A percentile compares a stretch with the other conserved stretches of the same genome.
Evolutionary conservation across 2,329 filamentous ascomycete species (phyloP).

Genomic region (Teratosphaeria pseudoeucalypti): DNA sequence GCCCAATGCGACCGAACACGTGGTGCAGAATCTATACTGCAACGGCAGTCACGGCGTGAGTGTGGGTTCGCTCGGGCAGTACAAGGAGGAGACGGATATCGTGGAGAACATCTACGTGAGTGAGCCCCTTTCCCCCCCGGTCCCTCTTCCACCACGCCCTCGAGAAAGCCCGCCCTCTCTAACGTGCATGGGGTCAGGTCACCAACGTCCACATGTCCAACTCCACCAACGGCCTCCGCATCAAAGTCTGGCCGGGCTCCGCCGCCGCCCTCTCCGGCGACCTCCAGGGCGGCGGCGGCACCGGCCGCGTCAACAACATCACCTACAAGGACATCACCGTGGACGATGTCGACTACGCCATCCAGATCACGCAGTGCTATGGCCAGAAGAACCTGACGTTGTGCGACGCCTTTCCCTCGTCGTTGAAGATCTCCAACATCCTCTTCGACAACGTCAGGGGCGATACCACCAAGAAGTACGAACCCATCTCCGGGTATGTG

Average conservation of each 20-base stretch:
- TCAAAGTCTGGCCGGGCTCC: constrained; percentile 62
- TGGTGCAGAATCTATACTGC: constrained; percentile 57
- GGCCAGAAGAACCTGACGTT: constrained; percentile 52
- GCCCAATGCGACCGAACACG: constrained; percentile 58
- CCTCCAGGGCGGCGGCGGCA: constrained; percentile 55
- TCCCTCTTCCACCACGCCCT: no score
- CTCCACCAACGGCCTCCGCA: constrained; percentile 52
- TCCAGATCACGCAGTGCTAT: constrained; percentile 57
- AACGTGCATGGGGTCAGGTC: constrained; percentile 12
- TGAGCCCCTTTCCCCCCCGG: not conserved
- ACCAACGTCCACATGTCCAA: constrained; percentile 31
- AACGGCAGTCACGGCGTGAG: constrained; percentile 63
- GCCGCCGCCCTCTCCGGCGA: constrained; percentile 47
- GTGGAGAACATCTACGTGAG: constrained; percentile 56
- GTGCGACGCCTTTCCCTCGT: constrained; percentile 49
- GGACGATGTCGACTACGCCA: constrained; percentile 54
- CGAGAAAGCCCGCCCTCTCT: no score
- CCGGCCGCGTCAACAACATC: constrained; percentile 53
- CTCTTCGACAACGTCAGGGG: constrained; percentile 48
- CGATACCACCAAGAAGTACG: constrained; percentile 38
- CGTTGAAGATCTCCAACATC: constrained; percentile 46
- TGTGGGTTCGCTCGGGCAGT: constrained; percentile 63
- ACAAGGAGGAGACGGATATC: constrained; percentile 52
- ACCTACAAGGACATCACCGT: constrained; percentile 54
- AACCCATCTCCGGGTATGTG: constrained; percentile 33